phyloP scores from a whole-genome alignment of 805 yeast species.

The Wickerhamiella sergipiensis region DNA sequence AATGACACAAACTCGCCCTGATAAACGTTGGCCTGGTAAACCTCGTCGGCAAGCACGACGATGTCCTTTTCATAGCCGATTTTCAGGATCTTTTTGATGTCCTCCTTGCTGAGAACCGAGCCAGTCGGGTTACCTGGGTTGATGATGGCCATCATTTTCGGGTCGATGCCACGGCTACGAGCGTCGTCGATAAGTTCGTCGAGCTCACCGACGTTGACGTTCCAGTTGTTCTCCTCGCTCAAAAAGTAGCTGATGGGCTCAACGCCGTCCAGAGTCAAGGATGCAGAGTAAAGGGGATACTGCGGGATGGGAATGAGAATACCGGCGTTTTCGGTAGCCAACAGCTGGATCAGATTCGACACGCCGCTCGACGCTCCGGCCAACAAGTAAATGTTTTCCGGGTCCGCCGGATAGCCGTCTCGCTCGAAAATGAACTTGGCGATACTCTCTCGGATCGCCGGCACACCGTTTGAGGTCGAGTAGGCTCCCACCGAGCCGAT shows the following conservation, averaged over 20 bases:
- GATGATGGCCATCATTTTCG: slow-evolving; percentile 77
- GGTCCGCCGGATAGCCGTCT: slow-evolving; percentile 58
- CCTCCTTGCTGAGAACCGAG: slow-evolving; percentile 49
- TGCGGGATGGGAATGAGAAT: slow-evolving; percentile 93
- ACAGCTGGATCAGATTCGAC: slow-evolving; percentile 54
- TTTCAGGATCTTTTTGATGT: slow-evolving; percentile 56
- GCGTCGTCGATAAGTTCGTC: slow-evolving; percentile 39
- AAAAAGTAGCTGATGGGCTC: slow-evolving; percentile 76
- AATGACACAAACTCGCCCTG: slow-evolving; percentile 71
- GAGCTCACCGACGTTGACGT: slow-evolving; percentile 57
- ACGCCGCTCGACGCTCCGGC: slow-evolving; percentile 95
- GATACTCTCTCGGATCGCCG: slow-evolving; percentile 55
- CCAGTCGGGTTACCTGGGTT: slow-evolving; percentile 99
- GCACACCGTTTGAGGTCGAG: slow-evolving; percentile 83
- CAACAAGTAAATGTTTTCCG: slow-evolving; percentile 69
- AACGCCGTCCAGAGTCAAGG: slow-evolving; percentile 71
- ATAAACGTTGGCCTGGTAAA: slow-evolving; percentile 87
- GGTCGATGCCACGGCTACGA: slow-evolving; percentile 37
- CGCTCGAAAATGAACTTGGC: slow-evolving; percentile 68
- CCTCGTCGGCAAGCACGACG: slow-evolving; percentile 92
- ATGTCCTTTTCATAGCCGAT: slow-evolving; percentile 78
- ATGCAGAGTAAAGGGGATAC: slow-evolving; percentile 94
- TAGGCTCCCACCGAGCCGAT: slow-evolving; percentile 89
- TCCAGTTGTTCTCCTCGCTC: slow-evolving; percentile 74
- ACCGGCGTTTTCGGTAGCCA: slow-evolving; percentile 56